Percentiles rank a stretch among this genome's conserved stretches.
phyloP scores from a whole-genome alignment of 2,329 filamentous ascomycete species.

The Penicillium digitatum region DNA sequence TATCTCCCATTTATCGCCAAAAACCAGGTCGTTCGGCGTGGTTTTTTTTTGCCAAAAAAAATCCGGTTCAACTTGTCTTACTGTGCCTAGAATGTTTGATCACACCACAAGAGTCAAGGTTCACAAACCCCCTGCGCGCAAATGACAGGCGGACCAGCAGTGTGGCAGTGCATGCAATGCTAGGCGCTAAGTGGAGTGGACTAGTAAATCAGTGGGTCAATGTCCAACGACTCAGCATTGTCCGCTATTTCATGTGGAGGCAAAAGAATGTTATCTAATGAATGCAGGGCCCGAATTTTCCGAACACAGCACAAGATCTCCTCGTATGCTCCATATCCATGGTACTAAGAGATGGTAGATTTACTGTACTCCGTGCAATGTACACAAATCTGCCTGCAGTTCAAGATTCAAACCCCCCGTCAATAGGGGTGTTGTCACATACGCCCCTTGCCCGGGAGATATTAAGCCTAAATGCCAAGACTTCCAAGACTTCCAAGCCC shows the following conservation, averaged over 20 bases:
- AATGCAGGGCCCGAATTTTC: conserved; percentile 16
- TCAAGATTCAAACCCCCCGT: not conserved
- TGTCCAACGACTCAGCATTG: conserved; percentile 21
- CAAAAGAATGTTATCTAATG: conserved; percentile 24
- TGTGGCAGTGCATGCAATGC: conserved; percentile 31
- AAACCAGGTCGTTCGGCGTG: not conserved
- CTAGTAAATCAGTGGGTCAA: conserved; percentile 26
- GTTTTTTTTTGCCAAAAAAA: not conserved
- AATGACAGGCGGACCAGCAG: conserved; percentile 26
- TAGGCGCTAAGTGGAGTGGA: conserved; percentile 21
- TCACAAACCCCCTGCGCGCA: conserved; percentile 11
- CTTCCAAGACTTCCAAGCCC: conserved; percentile 18
- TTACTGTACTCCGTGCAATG: not conserved
- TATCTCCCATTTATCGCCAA: not conserved
- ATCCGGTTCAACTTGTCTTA: not conserved
- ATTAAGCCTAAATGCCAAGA: conserved; percentile 25
- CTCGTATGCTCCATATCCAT: not conserved
- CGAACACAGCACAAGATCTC: conserved; percentile 7
- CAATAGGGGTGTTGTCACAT: not conserved
- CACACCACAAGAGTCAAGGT: not conserved
- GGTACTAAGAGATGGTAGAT: not conserved
- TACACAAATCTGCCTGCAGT: not conserved
- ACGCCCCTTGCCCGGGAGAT: conserved; percentile 9
- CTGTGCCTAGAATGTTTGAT: not conserved
- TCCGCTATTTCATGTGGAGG: conserved; percentile 18